Evolutionary conservation across 768 basidiomycete species (phyloP).

Genomic region (Gautieria morchelliformis): DNA sequence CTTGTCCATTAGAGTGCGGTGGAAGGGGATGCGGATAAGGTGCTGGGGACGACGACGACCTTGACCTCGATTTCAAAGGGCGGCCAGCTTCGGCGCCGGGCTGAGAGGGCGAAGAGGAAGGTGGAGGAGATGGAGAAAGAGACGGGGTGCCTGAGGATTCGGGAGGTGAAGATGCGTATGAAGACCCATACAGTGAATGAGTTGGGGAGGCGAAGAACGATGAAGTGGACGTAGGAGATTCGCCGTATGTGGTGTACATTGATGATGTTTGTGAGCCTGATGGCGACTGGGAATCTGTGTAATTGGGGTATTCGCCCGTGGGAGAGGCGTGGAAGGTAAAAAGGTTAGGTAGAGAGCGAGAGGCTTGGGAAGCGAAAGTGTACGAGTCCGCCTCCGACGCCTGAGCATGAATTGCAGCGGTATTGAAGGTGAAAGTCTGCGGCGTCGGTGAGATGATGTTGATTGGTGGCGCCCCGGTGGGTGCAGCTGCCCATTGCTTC

Average conservation of each 20-base stretch:
- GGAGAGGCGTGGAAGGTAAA: constrained; percentile 7
- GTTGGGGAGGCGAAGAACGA: constrained; percentile 7
- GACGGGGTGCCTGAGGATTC: constrained; percentile 3
- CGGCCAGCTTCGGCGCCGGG: no score
- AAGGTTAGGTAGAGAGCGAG: constrained; percentile 8
- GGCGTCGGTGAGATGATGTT: constrained; percentile 9
- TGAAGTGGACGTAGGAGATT: not conserved
- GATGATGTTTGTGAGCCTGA: constrained; percentile 6
- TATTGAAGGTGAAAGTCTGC: constrained; percentile 4
- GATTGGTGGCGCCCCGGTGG: constrained; percentile 7
- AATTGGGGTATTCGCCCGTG: not conserved
- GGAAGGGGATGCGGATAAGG: constrained; percentile 7
- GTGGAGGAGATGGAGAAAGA: constrained; percentile 4
- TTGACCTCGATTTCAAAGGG: not conserved
- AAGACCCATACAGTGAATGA: constrained; percentile 4
- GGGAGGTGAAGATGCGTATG: constrained; percentile 6
- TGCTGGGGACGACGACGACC: constrained; percentile 2
- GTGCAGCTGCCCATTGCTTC: not conserved
- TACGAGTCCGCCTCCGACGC: constrained; percentile 3
- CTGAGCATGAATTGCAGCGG: constrained; percentile 1
- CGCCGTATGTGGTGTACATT: constrained; percentile 6
- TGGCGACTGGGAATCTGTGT: not conserved
- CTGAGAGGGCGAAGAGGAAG: not conserved
- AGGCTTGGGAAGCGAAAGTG: constrained; percentile 7
- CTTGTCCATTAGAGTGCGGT: constrained; percentile 8